Conservation (phyloP, 768 basidiomycete genomes). For the Heimioporus sp. region DNA sequence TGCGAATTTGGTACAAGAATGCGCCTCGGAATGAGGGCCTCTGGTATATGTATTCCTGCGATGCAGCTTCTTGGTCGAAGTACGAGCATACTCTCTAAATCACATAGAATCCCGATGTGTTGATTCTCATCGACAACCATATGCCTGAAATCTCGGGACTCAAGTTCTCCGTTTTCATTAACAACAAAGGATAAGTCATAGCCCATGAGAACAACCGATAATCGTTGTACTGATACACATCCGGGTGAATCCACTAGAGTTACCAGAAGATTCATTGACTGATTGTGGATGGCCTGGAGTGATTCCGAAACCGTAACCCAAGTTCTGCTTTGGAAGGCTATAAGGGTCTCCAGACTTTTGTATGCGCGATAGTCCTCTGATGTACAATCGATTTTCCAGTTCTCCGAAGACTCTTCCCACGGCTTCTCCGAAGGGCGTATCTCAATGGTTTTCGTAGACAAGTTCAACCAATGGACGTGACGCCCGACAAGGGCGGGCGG, state of each 20-base stretch:
- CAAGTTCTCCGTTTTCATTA: background rate
- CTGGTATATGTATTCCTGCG: background rate
- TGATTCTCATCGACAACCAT: background rate
- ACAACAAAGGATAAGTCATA: background rate
- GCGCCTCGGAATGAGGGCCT: background rate
- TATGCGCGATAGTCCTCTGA: background rate
- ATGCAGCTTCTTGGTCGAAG: background rate
- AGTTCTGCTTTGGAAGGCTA: constrained; percentile 20
- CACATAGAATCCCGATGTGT: background rate
- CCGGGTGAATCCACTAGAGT: background rate
- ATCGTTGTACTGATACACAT: background rate
- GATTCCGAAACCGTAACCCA: constrained; percentile 15
- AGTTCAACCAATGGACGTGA: constrained; percentile 22
- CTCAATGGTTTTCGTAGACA: background rate
- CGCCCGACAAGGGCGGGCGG: constrained; percentile 11
- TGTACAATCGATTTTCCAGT: constrained; percentile 12
- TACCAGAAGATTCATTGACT: constrained; percentile 8
- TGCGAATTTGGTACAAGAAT: background rate
- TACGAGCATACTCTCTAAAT: background rate
- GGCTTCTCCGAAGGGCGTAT: constrained; percentile 2
- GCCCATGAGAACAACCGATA: background rate
- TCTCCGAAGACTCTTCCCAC: background rate
- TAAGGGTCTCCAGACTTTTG: constrained; percentile 1
- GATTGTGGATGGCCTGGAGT: constrained; percentile 2
- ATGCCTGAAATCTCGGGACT: background rate